These are phyloP conservation scores for Isoetes taiwanensis DNA, from an alignment of 75 land plant species.

Conservation along the genomic window DNA sequence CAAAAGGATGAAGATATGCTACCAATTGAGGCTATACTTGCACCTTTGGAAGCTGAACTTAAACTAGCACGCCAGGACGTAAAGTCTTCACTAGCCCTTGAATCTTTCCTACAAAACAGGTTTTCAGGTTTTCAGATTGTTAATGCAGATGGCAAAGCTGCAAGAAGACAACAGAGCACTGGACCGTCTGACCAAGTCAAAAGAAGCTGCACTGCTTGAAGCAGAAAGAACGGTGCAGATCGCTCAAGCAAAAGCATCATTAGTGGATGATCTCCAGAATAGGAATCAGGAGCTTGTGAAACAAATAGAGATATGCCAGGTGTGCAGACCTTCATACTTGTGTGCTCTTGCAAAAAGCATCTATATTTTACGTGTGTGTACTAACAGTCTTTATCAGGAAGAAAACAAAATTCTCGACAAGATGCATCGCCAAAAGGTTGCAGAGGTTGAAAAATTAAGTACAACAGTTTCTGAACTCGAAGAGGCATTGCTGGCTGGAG, in stretches of 20 bases:
- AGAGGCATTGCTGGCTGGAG: slow-evolving; percentile 93
- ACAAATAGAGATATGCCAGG: slow-evolving; percentile 98
- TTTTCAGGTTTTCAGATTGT: background rate
- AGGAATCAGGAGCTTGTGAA: slow-evolving; percentile 87
- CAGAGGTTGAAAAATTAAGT: slow-evolving; percentile 90
- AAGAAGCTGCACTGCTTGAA: slow-evolving; percentile 91
- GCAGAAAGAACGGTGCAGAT: slow-evolving; percentile 80
- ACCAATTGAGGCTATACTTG: slow-evolving; percentile 78
- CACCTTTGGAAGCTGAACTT: slow-evolving; percentile 76
- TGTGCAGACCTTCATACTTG: slow-evolving; percentile 2
- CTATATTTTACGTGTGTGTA: background rate
- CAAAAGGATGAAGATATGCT: slow-evolving; percentile 69
- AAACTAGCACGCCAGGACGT: slow-evolving; percentile 85
- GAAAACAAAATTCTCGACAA: slow-evolving; percentile 89
- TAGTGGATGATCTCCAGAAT: slow-evolving; percentile 91
- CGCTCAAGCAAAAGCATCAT: slow-evolving; percentile 77
- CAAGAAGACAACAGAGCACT: slow-evolving; percentile 92
- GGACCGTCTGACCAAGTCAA: slow-evolving; percentile 84
- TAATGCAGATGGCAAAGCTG: slow-evolving; percentile 59
- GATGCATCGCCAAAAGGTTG: slow-evolving; percentile 92
- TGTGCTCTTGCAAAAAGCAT: background rate
- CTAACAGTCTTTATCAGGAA: slow-evolving; percentile 36
- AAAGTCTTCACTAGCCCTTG: background rate
- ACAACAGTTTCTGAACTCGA: slow-evolving; percentile 87
- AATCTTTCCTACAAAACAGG: too few species aligned